phyloP scores from a whole-genome alignment of 2,329 filamentous ascomycete species.

The Sporothrix brunneoviolacea region DNA sequence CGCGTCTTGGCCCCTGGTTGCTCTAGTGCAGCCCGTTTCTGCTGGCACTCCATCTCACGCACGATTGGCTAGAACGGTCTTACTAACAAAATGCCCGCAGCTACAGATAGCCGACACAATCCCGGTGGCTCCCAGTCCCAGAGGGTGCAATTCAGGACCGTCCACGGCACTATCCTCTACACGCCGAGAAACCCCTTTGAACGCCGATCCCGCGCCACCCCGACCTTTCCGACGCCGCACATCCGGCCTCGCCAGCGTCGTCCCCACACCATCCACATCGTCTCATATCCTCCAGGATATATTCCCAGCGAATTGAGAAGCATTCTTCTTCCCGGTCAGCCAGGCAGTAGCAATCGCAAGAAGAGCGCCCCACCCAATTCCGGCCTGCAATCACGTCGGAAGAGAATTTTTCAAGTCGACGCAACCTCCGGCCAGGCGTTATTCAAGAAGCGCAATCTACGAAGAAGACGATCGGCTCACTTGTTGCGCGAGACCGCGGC shows the following conservation, averaged over 20 bases:
- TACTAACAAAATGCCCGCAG: constrained; percentile 8
- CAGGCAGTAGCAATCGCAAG: neutral
- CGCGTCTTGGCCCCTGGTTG: neutral
- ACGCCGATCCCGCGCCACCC: constrained; percentile 20
- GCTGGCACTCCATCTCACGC: neutral
- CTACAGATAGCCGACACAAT: constrained; percentile 2
- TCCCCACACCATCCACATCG: constrained; percentile 51
- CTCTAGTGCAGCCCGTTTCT: neutral
- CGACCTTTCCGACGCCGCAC: constrained; percentile 31
- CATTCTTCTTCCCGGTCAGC: neutral
- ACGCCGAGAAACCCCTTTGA: constrained; percentile 18
- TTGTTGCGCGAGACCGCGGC: neutral
- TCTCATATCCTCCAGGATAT: constrained; percentile 38
- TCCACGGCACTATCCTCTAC: constrained; percentile 24
- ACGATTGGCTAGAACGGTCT: neutral
- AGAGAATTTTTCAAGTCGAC: neutral
- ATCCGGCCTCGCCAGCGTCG: constrained; percentile 45
- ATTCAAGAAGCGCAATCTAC: neutral
- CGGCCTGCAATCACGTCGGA: neutral
- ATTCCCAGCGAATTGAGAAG: constrained; percentile 33
- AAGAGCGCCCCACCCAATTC: neutral
- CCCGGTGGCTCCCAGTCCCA: neutral
- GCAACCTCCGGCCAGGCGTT: neutral
- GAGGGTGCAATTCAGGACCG: constrained; percentile 17
- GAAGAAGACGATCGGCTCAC: neutral